Percentiles rank a stretch among this genome's conserved stretches.
Conservation (phyloP, 305 asterid species). For the Fraxinus greggii region DNA sequence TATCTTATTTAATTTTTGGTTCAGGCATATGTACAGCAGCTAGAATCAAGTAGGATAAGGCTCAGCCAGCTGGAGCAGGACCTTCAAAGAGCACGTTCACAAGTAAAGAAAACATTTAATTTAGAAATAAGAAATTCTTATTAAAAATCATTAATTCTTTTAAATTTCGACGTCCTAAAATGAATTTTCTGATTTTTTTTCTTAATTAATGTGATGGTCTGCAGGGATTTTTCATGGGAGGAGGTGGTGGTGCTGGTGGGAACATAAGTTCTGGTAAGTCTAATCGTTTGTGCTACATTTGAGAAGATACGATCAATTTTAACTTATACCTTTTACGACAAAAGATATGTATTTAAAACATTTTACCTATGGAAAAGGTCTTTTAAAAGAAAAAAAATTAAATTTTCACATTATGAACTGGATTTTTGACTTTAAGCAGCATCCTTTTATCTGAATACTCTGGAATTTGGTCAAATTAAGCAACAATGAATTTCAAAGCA, state of each 20-base stretch:
- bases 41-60: constrained; percentile 87
- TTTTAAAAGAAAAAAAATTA: too few species aligned
- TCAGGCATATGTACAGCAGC: constrained; percentile 95
- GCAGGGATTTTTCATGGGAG: constrained; percentile 84
- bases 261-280: constrained; percentile 76
- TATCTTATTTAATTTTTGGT: background rate
- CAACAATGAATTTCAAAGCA: constrained; percentile 23
- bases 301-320: background rate
- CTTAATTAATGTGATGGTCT: constrained; percentile 22
- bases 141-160: background rate
- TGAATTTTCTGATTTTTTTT: background rate
- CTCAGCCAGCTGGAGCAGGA: constrained; percentile 91
- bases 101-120: constrained; percentile 41
- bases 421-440: constrained; percentile 31
- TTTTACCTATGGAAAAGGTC: too few species aligned
- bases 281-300: background rate
- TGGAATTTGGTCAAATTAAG: constrained; percentile 11
- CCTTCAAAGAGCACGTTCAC: constrained; percentile 85
- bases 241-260: constrained; percentile 62
- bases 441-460: constrained; percentile 23
- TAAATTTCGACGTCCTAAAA: background rate
- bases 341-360: too few species aligned
- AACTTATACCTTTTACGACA: background rate
- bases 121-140: background rate
- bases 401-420: constrained; percentile 19